Base-by-base conservation (phyloP, 1,284 basidiomycete species). In the Tylopilus sp. region DNA sequence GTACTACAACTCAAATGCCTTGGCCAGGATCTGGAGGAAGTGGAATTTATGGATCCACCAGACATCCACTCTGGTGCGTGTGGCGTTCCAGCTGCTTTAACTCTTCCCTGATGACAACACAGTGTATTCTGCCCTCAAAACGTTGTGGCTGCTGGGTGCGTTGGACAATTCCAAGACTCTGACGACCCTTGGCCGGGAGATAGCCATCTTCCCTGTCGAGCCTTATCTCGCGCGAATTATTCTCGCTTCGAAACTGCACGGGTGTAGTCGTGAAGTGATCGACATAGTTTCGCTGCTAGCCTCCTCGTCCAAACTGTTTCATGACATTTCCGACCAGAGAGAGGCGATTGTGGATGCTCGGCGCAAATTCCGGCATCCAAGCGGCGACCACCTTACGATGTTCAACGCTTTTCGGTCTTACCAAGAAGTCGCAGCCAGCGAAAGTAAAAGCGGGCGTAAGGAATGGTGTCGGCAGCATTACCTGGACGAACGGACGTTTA, bases 381-480 rank as follows among this genome's bases (percentile, higher is more conserved):
- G 87, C 48, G 94, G 95, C 20, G 95, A 99, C 65, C 92, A 96
- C 65, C 74, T 96, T 52, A 96, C 93, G 12, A 78, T 86, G 49
- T 77, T 97, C 54, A 95, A 95, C 57, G 84, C 84, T 4, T 78
- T 92, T 43, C 79, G 83, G n/a, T 81, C 89, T 4, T 98, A 94
- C 64, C 76, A 81, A 55, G 81, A 85, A 50, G 69, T 86, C 9
- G 66, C 72, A 4, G 60, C 63, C 3, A 67, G 63, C 15, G 77
- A 76, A 51, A 69, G 62, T 48, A 79, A 80, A 65, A 71, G 57
- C 44, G 76, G 71, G 4, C 70, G 84, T 46, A 76, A 71, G 52
- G 78, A 82, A 29, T 97, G 94, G 94, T 94, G 91, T 69, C 76
- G 79, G 48, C 78, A 82, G 52, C 85, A 94, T 62, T 91, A 80